Evolutionary conservation across 306 rosid species (phyloP).

Genomic region (Rosa chinensis): DNA sequence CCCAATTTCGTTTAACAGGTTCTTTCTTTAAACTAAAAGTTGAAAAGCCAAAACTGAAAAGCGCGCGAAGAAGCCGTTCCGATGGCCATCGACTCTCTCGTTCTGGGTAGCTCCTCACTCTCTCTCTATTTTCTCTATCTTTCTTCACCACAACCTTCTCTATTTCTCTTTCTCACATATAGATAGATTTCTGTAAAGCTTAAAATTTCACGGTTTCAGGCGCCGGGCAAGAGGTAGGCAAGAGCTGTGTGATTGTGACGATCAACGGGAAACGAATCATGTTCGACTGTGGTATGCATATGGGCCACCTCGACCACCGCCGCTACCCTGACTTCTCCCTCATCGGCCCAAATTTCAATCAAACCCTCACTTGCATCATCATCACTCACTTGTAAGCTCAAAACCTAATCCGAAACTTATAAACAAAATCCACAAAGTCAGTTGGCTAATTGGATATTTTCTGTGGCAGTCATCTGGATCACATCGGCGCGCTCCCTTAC

Average conservation of each 20-base stretch:
- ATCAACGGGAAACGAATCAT: constrained; percentile 86
- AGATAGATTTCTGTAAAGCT: no score
- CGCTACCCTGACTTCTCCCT: constrained; percentile 80
- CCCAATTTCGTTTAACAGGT: no score
- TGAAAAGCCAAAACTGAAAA: no score
- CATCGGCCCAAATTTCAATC: constrained; percentile 41
- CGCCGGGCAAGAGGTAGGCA: constrained; percentile 96
- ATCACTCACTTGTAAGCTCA: constrained; percentile 75
- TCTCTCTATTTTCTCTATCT: background rate
- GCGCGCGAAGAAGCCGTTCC: no score
- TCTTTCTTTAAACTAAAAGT: no score
- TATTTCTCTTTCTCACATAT: background rate
- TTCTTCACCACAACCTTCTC: background rate
- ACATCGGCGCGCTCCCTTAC: constrained; percentile 82
- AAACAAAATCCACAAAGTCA: no score
- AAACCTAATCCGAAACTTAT: background rate
- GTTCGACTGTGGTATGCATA: constrained; percentile 98
- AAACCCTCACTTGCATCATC: constrained; percentile 64
- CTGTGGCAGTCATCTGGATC: constrained; percentile 73
- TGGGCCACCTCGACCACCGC: constrained; percentile 65
- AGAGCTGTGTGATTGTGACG: constrained; percentile 84
- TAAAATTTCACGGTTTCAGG: constrained; percentile 36
- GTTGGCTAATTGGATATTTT: background rate
- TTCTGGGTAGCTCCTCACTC: constrained; percentile 46
- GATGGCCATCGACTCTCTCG: constrained; percentile 60